phyloP scores from a whole-genome alignment of 2,329 filamentous ascomycete species.

The Penicillium rolfsii region DNA sequence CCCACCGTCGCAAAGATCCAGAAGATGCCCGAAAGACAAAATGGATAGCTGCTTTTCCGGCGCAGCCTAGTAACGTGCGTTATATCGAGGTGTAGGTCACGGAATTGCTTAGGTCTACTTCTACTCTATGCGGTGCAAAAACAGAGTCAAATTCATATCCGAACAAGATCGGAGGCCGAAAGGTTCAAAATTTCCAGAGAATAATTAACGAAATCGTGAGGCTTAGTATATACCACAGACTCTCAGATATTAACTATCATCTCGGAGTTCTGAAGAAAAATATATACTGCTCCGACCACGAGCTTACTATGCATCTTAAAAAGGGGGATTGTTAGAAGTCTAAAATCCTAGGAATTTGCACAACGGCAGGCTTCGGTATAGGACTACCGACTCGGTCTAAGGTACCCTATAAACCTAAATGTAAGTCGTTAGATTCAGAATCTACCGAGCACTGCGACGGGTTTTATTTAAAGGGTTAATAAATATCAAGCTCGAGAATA shows the following conservation, averaged over 20 bases:
- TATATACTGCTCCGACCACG: slow-evolving; percentile 1
- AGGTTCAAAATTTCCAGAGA: slow-evolving; percentile 4
- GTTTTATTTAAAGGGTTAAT: not conserved
- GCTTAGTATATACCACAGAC: not conserved
- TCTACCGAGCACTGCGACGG: not conserved
- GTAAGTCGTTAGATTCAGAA: not conserved
- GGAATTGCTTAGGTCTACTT: not conserved
- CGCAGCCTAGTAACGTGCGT: not conserved
- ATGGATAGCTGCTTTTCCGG: not conserved
- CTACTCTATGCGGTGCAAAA: not conserved
- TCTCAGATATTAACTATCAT: not conserved
- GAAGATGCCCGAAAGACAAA: not conserved
- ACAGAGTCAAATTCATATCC: not conserved
- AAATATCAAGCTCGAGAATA: not conserved
- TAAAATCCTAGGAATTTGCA: not conserved
- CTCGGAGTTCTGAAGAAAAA: slow-evolving; percentile 4
- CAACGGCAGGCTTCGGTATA: not conserved
- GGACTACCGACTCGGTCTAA: not conserved
- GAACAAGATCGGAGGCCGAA: slow-evolving; percentile 8
- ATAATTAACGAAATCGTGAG: slow-evolving; percentile 2
- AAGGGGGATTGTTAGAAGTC: not conserved
- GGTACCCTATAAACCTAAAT: not conserved
- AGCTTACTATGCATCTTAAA: not conserved
- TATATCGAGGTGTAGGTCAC: not conserved
- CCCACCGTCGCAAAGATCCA: not conserved